phyloP scores from a whole-genome alignment of 2,329 filamentous ascomycete genomes.

The Stachybotrys elegans region DNA sequence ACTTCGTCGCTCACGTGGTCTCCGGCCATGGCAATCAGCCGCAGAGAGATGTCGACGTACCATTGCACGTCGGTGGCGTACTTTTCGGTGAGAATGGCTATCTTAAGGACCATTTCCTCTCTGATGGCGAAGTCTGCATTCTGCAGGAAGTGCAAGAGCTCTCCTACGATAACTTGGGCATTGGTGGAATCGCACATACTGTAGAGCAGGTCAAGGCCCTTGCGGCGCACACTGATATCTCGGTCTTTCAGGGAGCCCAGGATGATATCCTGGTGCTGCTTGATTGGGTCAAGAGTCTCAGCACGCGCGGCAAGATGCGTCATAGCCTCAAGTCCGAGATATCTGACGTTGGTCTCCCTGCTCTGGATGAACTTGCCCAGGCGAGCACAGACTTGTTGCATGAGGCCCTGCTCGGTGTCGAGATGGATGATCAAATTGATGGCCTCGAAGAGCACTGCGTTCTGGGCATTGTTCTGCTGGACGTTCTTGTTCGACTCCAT shows the following conservation, averaged over 20 bases:
- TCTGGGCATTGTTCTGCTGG: slow-evolving; percentile 98
- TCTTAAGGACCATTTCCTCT: slow-evolving; percentile 99
- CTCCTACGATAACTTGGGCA: slow-evolving; percentile 85
- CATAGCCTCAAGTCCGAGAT: slow-evolving; percentile 95
- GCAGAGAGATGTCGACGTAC: slow-evolving; percentile 97
- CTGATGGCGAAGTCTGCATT: slow-evolving; percentile 96
- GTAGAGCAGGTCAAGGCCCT: slow-evolving; percentile 92
- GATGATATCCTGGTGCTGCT: slow-evolving; percentile 96
- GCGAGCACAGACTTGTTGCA: slow-evolving; percentile 90
- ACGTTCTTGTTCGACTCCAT: slow-evolving; percentile 97
- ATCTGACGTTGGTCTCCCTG: slow-evolving; percentile 93
- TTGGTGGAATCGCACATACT: slow-evolving; percentile 99
- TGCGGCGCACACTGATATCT: slow-evolving; percentile 94
- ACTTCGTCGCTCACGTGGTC: slow-evolving; percentile 99
- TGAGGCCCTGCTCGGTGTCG: slow-evolving; percentile 87
- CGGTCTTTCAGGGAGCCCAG: slow-evolving; percentile 89
- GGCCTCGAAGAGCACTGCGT: slow-evolving; percentile 94
- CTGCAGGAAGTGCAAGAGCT: slow-evolving; percentile 89
- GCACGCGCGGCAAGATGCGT: slow-evolving; percentile 91
- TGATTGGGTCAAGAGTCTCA: slow-evolving; percentile 94
- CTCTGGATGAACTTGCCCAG: slow-evolving; percentile 96
- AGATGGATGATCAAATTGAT: slow-evolving; percentile 98
- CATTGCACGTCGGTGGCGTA: slow-evolving; percentile 98
- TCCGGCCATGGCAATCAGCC: slow-evolving; percentile 91
- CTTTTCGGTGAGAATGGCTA: slow-evolving; percentile 96